Evolutionary conservation across 805 yeast genomes (phyloP).

Genomic region (Myxozyma melibiosi): DNA sequence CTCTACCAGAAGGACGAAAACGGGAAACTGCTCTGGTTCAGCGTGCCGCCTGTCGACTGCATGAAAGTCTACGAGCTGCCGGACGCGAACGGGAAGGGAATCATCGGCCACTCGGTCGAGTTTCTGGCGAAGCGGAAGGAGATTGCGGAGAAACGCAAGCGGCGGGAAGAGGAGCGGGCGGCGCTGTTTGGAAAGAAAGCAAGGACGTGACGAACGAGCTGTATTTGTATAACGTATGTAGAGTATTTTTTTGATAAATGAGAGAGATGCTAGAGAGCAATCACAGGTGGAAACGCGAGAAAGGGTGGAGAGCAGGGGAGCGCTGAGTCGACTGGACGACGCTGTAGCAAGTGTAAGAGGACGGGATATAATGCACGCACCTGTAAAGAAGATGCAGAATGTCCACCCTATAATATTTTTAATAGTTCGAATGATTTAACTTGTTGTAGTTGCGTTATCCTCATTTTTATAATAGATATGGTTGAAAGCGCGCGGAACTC

Average conservation of each 20-base stretch:
- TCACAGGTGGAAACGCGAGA: no score
- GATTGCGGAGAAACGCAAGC: slow-evolving; percentile 25
- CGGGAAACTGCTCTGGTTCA: slow-evolving; percentile 36
- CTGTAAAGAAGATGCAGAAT: no score
- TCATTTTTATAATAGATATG: no score
- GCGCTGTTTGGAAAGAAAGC: slow-evolving; percentile 9
- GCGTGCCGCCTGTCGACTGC: slow-evolving; percentile 38
- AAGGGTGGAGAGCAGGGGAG: no score
- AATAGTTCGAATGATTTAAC: no score
- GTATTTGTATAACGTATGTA: background rate
- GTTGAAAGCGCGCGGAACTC: no score
- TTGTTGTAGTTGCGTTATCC: no score
- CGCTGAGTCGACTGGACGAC: no score
- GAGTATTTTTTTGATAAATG: background rate
- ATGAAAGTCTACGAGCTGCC: slow-evolving; percentile 5
- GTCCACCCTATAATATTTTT: no score
- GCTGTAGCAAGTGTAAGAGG: no score
- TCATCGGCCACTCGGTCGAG: slow-evolving; percentile 28
- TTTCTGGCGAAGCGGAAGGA: slow-evolving; percentile 22
- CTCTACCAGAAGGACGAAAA: slow-evolving; percentile 31
- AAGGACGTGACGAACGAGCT: background rate
- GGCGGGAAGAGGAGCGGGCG: slow-evolving; percentile 19
- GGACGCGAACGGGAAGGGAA: slow-evolving; percentile 12
- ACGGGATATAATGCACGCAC: no score
- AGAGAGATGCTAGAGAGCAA: no score